Evolutionary conservation across 2,329 filamentous ascomycete species (phyloP), one percentile per base, ranked within the genome.

Genomic region (Sclerotinia nivalis): DNA sequence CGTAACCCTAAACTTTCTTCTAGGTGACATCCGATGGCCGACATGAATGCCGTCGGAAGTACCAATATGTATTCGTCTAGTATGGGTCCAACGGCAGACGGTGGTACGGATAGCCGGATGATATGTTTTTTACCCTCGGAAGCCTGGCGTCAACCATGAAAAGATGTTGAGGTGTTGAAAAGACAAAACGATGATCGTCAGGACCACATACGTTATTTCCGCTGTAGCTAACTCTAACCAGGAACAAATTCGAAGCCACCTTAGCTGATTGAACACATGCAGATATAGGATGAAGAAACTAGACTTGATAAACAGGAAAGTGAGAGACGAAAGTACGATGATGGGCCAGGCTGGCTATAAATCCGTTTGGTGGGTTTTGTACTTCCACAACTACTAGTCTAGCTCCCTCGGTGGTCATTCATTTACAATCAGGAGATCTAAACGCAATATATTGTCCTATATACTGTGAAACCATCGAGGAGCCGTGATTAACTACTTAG

Each of bases 41-140:
- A 61, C 3, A 61, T n/a, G 10, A n/a, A n/a, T 25, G n/a, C 34
- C n/a, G 47, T 45, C 4, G 40, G 40, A 43, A 61, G 40, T 25
- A 61, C 40, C 25, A 61, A 49, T 61, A 61, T 61, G 59, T 61
- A 61, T 28, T 47, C 8, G n/a, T 61, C 59, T 43, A 61, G 12
- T 43, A 61, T 47, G 47, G 47, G 59, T 43, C 59, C 59, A 28
- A 61, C 31, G 9, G n/a, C 25, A 28, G 40, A 61, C 40, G 47
- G 59, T 31, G 59, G 40, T 3, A 61, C n/a, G 8, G 40, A 47
- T n/a, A 61, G 10, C n/a, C 31, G 3, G 15, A 25, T 20, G 43
- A 45, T 61, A 43, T 28, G 22, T 18, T 61, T 43, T 10, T 61
- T 25, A 8, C 8, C n/a, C 8, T 45, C 25, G 12, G 59, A 61